phyloP scores from a whole-genome alignment of 1,139 yeast genomes.

The Debaryomyces sp. region DNA sequence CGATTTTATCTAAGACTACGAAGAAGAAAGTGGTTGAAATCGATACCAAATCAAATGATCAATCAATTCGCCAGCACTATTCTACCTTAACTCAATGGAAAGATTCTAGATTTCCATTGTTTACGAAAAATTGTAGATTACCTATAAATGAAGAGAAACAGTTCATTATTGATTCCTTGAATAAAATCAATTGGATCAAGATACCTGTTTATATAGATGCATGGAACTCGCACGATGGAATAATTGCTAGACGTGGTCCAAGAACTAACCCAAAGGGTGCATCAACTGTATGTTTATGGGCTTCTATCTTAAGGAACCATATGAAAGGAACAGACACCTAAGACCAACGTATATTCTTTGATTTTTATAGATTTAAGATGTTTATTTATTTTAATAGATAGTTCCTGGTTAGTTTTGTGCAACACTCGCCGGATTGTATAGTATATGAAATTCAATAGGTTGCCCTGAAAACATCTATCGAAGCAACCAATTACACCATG shows the following conservation, averaged over 20 bases:
- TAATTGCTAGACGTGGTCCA: conserved; percentile 69
- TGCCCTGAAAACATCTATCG: neutral
- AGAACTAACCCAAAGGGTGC: conserved; percentile 56
- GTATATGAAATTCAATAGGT: neutral
- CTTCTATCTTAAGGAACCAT: conserved; percentile 44
- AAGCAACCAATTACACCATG: neutral
- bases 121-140: conserved; percentile 29
- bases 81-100: conserved; percentile 22
- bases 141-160: conserved; percentile 45
- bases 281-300: conserved; percentile 56
- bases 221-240: conserved; percentile 73
- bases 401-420: neutral
- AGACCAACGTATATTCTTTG: neutral
- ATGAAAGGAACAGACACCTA: conserved; percentile 15
- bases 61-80: conserved; percentile 21
- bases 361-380: conserved; percentile 3
- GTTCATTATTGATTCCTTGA: conserved; percentile 52
- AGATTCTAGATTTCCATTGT: conserved; percentile 30
- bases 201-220: conserved; percentile 66
- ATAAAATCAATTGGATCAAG: conserved; percentile 63
- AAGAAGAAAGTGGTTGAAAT: conserved; percentile 18
- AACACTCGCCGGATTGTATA: neutral
- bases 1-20: conserved; percentile 12
- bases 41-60: conserved; percentile 30
- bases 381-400: conserved; percentile 3